These are phyloP conservation scores for Xylaria acuta DNA, from an alignment of 495 filamentous ascomycete species.

Conservation along the genomic window DNA sequence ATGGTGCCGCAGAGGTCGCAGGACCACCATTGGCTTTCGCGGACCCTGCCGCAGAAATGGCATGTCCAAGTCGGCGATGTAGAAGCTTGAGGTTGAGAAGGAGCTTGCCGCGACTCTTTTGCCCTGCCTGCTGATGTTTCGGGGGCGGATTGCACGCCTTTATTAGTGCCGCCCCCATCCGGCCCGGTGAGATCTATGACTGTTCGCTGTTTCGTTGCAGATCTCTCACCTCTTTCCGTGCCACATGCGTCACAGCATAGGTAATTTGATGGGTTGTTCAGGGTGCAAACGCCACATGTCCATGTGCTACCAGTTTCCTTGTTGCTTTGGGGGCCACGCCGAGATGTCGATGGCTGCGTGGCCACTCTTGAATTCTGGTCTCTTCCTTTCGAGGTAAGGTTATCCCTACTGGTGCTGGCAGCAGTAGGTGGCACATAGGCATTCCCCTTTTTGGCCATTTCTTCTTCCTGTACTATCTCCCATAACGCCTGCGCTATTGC, in stretches of 20 bases:
- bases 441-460: constrained; percentile 66
- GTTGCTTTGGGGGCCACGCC: background rate
- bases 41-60: constrained; percentile 64
- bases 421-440: constrained; percentile 64
- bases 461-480: constrained; percentile 87
- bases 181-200: constrained; percentile 43
- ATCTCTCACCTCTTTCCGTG: constrained; percentile 60
- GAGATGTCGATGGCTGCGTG: constrained; percentile 11
- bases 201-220: constrained; percentile 27
- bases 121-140: constrained; percentile 17
- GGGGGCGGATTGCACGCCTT: constrained; percentile 27
- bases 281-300: constrained; percentile 81
- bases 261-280: constrained; percentile 75
- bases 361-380: background rate
- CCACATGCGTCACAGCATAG: constrained; percentile 82
- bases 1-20: constrained; percentile 71
- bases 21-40: constrained; percentile 81
- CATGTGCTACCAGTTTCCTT: constrained; percentile 55
- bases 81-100: constrained; percentile 38
- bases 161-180: constrained; percentile 26
- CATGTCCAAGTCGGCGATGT: constrained; percentile 73
- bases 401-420: constrained; percentile 18
- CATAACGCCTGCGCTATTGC: constrained; percentile 89
- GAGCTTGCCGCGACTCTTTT: constrained; percentile 37
- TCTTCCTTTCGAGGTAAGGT: background rate